Percentiles rank a stretch among this genome's conserved stretches.
These are phyloP conservation scores for Fusarium haematococcum DNA, from an alignment of 2,329 filamentous ascomycete genomes.

Conservation along the genomic window DNA sequence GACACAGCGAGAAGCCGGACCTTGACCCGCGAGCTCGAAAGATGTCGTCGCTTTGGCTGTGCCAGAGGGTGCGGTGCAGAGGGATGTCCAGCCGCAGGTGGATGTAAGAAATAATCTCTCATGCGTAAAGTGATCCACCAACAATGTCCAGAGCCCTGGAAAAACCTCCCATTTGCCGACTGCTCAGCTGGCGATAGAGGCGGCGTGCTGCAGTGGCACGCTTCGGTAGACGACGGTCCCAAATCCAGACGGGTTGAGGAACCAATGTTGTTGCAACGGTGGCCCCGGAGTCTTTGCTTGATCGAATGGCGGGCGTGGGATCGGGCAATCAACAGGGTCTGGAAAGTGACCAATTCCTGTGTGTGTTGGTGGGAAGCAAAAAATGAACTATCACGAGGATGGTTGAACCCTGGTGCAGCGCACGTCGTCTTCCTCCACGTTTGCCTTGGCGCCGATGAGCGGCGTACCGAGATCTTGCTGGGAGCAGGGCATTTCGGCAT, in stretches of 20 bases:
- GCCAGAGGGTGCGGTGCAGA: neutral
- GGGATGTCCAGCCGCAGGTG: slow-evolving; percentile 22
- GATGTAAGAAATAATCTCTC: slow-evolving; percentile 48
- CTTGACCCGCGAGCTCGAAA: slow-evolving; percentile 21
- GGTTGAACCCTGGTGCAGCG: slow-evolving; percentile 28
- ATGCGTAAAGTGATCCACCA: slow-evolving; percentile 41
- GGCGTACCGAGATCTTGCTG: slow-evolving; percentile 36
- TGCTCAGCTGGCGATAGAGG: slow-evolving; percentile 33
- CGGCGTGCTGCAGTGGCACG: slow-evolving; percentile 44
- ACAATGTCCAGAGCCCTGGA: slow-evolving; percentile 44
- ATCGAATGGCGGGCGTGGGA: slow-evolving; percentile 19
- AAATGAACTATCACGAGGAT: slow-evolving; percentile 24
- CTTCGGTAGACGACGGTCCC: slow-evolving; percentile 35
- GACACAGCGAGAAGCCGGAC: slow-evolving; percentile 10
- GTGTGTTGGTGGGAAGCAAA: slow-evolving; percentile 9
- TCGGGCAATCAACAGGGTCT: slow-evolving; percentile 1
- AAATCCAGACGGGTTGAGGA: slow-evolving; percentile 21
- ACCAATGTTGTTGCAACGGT: slow-evolving; percentile 27
- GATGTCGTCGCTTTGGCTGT: slow-evolving; percentile 19
- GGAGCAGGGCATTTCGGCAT: slow-evolving; percentile 28
- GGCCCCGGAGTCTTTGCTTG: slow-evolving; percentile 21
- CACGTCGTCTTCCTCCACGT: slow-evolving; percentile 4
- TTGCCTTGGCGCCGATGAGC: slow-evolving; percentile 21
- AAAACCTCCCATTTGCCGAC: slow-evolving; percentile 46
- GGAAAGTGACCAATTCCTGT: slow-evolving; percentile 2